Evolutionary conservation across 139 green algal genomes (phyloP), one percentile per base, ranked within the genome.

Genomic region (Yamagishiella unicocca): DNA sequence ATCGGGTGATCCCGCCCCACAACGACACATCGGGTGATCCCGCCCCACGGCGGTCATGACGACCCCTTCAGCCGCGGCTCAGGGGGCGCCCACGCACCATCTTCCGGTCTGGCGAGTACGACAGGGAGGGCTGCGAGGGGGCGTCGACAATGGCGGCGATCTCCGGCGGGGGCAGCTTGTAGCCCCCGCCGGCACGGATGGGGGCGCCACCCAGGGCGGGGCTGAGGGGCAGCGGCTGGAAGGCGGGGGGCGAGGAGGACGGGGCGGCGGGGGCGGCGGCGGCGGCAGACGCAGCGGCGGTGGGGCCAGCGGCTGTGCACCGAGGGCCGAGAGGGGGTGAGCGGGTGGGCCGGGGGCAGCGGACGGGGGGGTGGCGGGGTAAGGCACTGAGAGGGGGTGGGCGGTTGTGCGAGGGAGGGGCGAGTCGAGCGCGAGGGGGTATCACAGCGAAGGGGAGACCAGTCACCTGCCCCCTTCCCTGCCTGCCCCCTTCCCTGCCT

Each of bases 121-220:
- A 96, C 21, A 99, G 91, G 25, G 89, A 81, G 4, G 98, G 98
- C 75, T 97, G 92, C 0, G 93, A 81, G 2, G 95, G 95, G 8
- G 92, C 77, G 82, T 99, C 96, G 33, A 99, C 96, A 66, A 99
- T 98, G 33, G 95, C 87, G 2, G 94, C 45, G n/a, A 99, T 98
- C 79, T 97, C 95, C 14, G 91, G 75, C 0, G 96, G 95, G 0
- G 97, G 97, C 80, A 96, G 38, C 37, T 89, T 90, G 93, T 99
- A 99, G 66, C 95, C 94, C 6, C 89, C 53, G 53, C 38, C 73
- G 1, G 58, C 31, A n/a, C 42, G 64, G 9, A 86, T 33, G 43
- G 80, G 42, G 12, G 64, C 33, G 62, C 80, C 80, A 64, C 80
- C 80, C 10, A 38, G 17, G 5, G n/a, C 12, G 64, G 62, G 19